Percentiles rank a stretch among this genome's conserved stretches.
These are phyloP conservation scores for Acacia melanoxylon DNA, from an alignment of 306 rosid genomes.

Conservation along the genomic window DNA sequence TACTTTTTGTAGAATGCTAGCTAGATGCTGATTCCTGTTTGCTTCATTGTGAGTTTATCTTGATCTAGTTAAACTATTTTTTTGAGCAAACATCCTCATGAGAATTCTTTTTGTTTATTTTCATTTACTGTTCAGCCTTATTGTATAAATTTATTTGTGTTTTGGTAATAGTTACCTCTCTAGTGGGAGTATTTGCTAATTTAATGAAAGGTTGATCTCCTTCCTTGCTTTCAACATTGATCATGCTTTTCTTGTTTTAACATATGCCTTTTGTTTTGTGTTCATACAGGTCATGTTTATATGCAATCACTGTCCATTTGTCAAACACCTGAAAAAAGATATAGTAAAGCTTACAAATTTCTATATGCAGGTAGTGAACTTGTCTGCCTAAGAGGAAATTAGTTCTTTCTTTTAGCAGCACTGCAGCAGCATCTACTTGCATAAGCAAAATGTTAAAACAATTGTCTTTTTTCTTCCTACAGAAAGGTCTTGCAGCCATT, in stretches of 20 bases:
- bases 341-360: constrained; percentile 75
- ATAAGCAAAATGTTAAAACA: constrained; percentile 22
- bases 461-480: constrained; percentile 32
- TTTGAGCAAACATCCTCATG: not conserved
- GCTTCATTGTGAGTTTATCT: constrained; percentile 7
- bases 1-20: not conserved
- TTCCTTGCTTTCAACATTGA: not conserved
- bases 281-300: constrained; percentile 90
- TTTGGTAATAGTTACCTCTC: not conserved
- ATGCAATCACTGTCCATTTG: constrained; percentile 97
- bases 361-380: constrained; percentile 68
- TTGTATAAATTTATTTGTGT: constrained; percentile 13
- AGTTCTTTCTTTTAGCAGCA: constrained; percentile 19
- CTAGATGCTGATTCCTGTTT: constrained; percentile 2
- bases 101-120: constrained; percentile 12
- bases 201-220: not conserved
- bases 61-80: not conserved
- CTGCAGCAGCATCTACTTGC: not conserved
- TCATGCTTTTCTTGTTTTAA: constrained; percentile 1
- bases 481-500: constrained; percentile 83
- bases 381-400: constrained; percentile 3
- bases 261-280: not conserved
- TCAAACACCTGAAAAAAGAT: constrained; percentile 74
- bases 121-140: constrained; percentile 2
- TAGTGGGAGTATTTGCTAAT: constrained; percentile 6